Percentiles rank a stretch among this genome's conserved stretches.
Conservation (phyloP, 163 green algal species). For the Scenedesmus sp. region DNA sequence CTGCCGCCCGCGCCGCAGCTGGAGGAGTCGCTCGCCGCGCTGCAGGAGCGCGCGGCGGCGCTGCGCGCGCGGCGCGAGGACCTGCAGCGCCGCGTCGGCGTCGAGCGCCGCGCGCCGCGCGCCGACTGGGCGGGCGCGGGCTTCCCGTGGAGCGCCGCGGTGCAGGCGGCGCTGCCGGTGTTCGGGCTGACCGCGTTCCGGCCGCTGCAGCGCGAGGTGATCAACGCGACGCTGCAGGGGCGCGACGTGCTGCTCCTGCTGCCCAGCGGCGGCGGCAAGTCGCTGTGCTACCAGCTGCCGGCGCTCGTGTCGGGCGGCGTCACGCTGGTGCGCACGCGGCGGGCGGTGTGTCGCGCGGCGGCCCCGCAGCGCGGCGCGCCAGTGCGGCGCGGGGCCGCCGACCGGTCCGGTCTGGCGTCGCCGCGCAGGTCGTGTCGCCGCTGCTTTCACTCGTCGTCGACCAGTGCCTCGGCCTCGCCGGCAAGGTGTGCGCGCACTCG, state of each 20-base stretch:
- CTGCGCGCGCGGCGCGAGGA: constrained; percentile 52
- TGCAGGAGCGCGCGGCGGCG: constrained; percentile 45
- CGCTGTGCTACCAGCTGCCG: constrained; percentile 72
- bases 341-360: no score
- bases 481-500: constrained; percentile 53
- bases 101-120: constrained; percentile 59
- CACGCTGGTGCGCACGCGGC: constrained; percentile 88
- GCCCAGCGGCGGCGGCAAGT: constrained; percentile 77
- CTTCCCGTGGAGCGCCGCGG: constrained; percentile 65
- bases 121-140: constrained; percentile 62
- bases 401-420: no score
- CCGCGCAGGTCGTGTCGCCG: no score
- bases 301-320: constrained; percentile 66
- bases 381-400: no score
- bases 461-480: constrained; percentile 76
- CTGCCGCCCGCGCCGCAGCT: constrained; percentile 50
- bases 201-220: constrained; percentile 76
- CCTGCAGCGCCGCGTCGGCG: constrained; percentile 42
- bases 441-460: constrained; percentile 92
- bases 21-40: constrained; percentile 42
- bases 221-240: constrained; percentile 72
- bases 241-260: constrained; percentile 77
- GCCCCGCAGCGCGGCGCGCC: no score
- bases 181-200: constrained; percentile 70
- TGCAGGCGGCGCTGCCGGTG: constrained; percentile 53